A percentile compares a stretch with the other conserved stretches of the same genome.
These are phyloP conservation scores for Suzukiozyma palmioleophila DNA, from an alignment of 1,139 yeast genomes.

Conservation along the genomic window DNA sequence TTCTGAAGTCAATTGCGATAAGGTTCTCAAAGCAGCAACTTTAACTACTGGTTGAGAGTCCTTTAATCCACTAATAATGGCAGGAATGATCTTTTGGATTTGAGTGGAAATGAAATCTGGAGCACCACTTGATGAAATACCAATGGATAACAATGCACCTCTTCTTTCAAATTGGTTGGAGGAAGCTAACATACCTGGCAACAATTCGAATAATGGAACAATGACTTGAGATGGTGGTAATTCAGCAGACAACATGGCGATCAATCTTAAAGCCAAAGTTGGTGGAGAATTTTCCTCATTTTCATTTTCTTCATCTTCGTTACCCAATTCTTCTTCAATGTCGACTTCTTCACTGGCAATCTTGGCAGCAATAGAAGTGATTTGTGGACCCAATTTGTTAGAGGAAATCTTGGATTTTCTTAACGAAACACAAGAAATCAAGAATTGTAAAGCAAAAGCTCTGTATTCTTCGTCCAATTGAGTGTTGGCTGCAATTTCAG, in stretches of 20 bases:
- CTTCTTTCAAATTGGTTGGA: slow-evolving; percentile 74
- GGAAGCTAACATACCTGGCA: slow-evolving; percentile 60
- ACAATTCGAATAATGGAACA: slow-evolving; percentile 67
- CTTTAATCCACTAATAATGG: slow-evolving; percentile 70
- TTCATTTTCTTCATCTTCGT: slow-evolving; percentile 85
- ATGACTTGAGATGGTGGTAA: slow-evolving; percentile 93
- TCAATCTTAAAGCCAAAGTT: slow-evolving; percentile 72
- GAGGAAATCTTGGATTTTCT: slow-evolving; percentile 63
- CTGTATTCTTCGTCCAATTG: slow-evolving; percentile 77
- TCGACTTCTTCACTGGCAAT: slow-evolving; percentile 81
- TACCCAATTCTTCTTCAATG: slow-evolving; percentile 64
- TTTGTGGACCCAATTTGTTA: slow-evolving; percentile 74
- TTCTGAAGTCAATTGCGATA: slow-evolving; percentile 75
- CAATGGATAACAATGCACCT: slow-evolving; percentile 79
- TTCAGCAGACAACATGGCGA: slow-evolving; percentile 74
- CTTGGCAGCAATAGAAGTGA: slow-evolving; percentile 69
- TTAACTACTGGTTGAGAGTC: slow-evolving; percentile 76
- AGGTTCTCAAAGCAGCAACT: slow-evolving; percentile 81
- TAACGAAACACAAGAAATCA: slow-evolving; percentile 70
- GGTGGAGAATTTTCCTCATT: slow-evolving; percentile 86
- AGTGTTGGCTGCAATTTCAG: slow-evolving; percentile 68
- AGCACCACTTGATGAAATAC: slow-evolving; percentile 86
- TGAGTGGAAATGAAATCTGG: slow-evolving; percentile 86
- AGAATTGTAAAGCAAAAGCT: slow-evolving; percentile 78
- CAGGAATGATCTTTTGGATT: slow-evolving; percentile 67